A percentile compares a stretch with the other conserved stretches of the same genome.
Conservation (phyloP, 176 grass and related monocot species). For the Eleusine indica region DNA sequence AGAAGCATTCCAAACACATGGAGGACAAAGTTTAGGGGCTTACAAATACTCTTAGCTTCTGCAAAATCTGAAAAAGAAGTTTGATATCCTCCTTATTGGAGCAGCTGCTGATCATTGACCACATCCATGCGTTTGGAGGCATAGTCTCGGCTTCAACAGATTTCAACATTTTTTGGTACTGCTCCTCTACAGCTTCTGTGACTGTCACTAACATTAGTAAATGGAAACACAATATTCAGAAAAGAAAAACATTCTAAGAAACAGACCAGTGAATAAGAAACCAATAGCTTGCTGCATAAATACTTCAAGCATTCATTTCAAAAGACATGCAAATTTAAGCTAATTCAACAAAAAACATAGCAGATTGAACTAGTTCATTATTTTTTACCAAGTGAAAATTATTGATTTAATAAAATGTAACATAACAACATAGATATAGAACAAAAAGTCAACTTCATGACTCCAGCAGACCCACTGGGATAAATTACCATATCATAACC, state of each 20-base stretch:
- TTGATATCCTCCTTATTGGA: slow-evolving; percentile 83
- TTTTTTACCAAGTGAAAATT: no score
- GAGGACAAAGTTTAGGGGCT: slow-evolving; percentile 32
- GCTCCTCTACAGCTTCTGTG: slow-evolving; percentile 78
- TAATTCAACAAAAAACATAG: neutral
- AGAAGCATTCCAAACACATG: neutral
- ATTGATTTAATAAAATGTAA: neutral
- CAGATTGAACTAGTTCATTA: no score
- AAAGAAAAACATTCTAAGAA: neutral
- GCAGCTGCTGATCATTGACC: slow-evolving; percentile 85
- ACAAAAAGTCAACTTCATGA: slow-evolving; percentile 4
- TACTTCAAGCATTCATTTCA: neutral
- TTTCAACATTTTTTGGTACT: slow-evolving; percentile 85
- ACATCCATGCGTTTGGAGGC: slow-evolving; percentile 95
- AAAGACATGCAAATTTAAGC: neutral
- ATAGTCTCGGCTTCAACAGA: slow-evolving; percentile 86
- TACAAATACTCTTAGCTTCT: slow-evolving; percentile 91
- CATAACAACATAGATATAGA: neutral
- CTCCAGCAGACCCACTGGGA: neutral
- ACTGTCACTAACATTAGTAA: slow-evolving; percentile 5
- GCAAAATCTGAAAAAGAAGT: slow-evolving; percentile 82
- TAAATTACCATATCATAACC: slow-evolving; percentile 10
- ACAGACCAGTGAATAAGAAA: neutral
- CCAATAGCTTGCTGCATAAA: neutral
- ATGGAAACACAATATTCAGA: slow-evolving; percentile 19